Conservation (phyloP, 192 early-diverging fungal species). For the Coemansia sp. region DNA sequence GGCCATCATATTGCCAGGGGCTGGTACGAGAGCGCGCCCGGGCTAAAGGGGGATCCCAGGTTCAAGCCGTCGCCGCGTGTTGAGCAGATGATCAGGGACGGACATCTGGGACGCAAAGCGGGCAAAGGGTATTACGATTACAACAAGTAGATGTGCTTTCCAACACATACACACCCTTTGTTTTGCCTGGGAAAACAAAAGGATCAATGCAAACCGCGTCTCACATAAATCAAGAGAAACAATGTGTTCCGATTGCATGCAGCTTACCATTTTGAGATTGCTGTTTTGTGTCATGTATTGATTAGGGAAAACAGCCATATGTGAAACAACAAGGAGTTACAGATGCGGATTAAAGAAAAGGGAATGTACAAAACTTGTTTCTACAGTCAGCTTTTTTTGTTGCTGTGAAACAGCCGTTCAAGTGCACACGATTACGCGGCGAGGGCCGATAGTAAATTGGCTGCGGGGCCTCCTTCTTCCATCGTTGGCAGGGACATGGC, state of each 20-base stretch:
- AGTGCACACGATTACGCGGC: slow-evolving; percentile 33
- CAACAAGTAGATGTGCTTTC: background rate
- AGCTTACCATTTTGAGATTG: no score
- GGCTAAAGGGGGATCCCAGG: slow-evolving; percentile 7
- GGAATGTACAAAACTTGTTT: background rate
- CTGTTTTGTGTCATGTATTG: no score
- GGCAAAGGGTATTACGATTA: slow-evolving; percentile 62
- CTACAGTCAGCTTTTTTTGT: background rate
- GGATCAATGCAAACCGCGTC: no score
- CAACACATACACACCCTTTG: no score
- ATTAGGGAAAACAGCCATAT: no score
- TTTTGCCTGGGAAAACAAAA: no score
- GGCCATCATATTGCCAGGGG: slow-evolving; percentile 61
- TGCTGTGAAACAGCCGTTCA: background rate
- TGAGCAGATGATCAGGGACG: slow-evolving; percentile 46
- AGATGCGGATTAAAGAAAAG: background rate
- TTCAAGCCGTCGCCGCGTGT: slow-evolving; percentile 26
- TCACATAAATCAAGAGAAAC: no score
- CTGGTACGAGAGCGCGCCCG: slow-evolving; percentile 12
- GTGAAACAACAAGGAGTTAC: background rate
- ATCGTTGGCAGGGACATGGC: background rate
- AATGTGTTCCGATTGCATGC: no score
- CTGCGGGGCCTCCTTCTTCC: slow-evolving; percentile 25
- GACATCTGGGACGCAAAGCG: slow-evolving; percentile 62
- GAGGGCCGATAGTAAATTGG: slow-evolving; percentile 48